Base-by-base conservation (phyloP, 1,284 basidiomycete genomes). In the Apiotrichum veenhuisii region DNA sequence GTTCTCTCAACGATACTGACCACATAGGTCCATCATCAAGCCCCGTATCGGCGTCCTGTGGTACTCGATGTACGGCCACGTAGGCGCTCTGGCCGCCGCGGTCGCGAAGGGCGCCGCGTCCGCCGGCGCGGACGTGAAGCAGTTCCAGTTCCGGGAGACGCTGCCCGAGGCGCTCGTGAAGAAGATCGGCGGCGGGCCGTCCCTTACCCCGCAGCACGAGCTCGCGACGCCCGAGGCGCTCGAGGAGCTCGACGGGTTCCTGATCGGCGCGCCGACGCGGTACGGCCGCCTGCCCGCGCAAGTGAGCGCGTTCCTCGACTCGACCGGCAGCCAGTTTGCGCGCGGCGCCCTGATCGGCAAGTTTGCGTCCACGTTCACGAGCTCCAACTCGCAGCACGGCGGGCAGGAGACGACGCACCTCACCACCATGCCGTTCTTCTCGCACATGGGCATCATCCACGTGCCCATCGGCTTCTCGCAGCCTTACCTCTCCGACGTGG, bases 11-110 rank as follows among this genome's bases (percentile, higher is more conserved):
- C 30, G 30, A n/a, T 12, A 30, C 30, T 30, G 5, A 30, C 30
- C 20, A 8, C 41, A 11, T 36, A 50, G 47, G 37, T 30, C 50
- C 33, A 26, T 44, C 20, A 23, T 51, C 48, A 59, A 67, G 54
- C 85, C 87, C 45, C 84, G 82, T 70, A 80, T 89, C 69, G 89
- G 87, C 56, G 88, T 91, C 67, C 76, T 89, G 66, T 86, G 88
- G 80, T 91, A 92, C 81, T 80, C 85, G 56, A 82, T 89, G 78
- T 91, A 88, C 72, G 88, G 88, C 64, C 90, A 93, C 76, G 83
- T 90, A 71, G 81, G 33, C 12, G 22, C 80, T 85, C 87, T 95
- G 73, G 89, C 90, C 48, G 87, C 91, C 75, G 75, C 84, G 48
- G 83, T 87, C 64, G 87, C 88, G 78, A 78, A 74, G 33, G 91